A percentile compares a stretch with the other conserved stretches of the same genome.
These are phyloP conservation scores for Bimuria novae-zelandiae DNA, from an alignment of 2,329 filamentous ascomycete species.

Conservation along the genomic window DNA sequence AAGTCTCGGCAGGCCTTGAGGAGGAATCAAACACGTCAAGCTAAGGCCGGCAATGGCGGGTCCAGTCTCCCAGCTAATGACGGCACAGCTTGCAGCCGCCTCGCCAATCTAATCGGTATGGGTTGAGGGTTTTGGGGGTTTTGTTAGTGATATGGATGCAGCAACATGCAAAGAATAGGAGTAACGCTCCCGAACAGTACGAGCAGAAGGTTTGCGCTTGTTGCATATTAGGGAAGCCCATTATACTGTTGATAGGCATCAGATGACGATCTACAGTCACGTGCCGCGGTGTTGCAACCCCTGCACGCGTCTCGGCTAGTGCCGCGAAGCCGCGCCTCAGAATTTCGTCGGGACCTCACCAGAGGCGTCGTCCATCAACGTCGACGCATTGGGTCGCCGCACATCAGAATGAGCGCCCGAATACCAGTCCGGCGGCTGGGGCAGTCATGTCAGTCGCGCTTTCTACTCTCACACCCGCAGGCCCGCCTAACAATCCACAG, in stretches of 20 bases:
- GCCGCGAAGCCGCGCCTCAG: conserved; percentile 21
- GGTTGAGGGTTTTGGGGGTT: too few species aligned
- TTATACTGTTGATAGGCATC: conserved; percentile 1
- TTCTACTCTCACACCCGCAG: neutral
- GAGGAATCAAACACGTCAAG: conserved; percentile 15
- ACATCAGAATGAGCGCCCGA: conserved; percentile 65
- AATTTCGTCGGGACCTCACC: conserved; percentile 22
- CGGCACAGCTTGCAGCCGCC: conserved; percentile 13
- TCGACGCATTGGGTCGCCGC: conserved; percentile 28
- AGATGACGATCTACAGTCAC: conserved; percentile 12
- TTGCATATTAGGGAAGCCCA: conserved; percentile 4
- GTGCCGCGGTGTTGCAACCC: conserved; percentile 2
- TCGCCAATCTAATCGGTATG: conserved; percentile 14
- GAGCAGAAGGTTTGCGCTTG: neutral
- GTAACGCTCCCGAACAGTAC: neutral
- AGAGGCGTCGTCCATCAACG: conserved; percentile 22
- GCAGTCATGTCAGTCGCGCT: conserved; percentile 58
- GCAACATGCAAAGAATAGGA: neutral
- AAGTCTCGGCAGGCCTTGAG: conserved; percentile 13
- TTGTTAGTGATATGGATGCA: too few species aligned
- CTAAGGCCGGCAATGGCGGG: conserved; percentile 13
- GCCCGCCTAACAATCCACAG: conserved; percentile 13
- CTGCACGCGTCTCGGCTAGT: conserved; percentile 20
- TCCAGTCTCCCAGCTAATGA: conserved; percentile 15
- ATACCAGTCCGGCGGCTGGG: conserved; percentile 66